These are phyloP conservation scores for Wickerhamiella vanderwaltii DNA, from an alignment of 805 yeast genomes.

Conservation along the genomic window DNA sequence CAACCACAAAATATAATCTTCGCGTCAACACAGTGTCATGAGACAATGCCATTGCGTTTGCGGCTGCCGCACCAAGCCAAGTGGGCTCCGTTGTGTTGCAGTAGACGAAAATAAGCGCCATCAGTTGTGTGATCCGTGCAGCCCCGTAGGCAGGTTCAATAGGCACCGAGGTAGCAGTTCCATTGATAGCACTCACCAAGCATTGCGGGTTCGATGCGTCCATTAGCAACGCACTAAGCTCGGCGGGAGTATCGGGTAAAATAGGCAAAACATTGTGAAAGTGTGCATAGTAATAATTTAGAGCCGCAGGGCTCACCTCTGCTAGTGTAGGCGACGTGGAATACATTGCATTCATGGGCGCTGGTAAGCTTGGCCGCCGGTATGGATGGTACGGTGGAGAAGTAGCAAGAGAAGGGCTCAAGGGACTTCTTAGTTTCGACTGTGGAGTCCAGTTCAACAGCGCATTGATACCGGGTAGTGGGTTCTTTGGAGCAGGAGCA, in stretches of 20 bases:
- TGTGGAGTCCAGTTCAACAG: slow-evolving; percentile 14
- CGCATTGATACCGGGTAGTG: slow-evolving; percentile 15
- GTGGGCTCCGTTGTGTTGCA: slow-evolving; percentile 24
- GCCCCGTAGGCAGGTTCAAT: slow-evolving; percentile 13
- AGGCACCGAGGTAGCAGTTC: slow-evolving; percentile 13
- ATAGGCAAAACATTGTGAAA: slow-evolving; percentile 32
- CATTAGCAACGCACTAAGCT: slow-evolving; percentile 24
- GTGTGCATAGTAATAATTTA: slow-evolving; percentile 29
- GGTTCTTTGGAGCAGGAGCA: slow-evolving; percentile 2
- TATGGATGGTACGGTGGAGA: slow-evolving; percentile 8
- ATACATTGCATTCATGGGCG: not conserved
- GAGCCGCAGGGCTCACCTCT: slow-evolving; percentile 20
- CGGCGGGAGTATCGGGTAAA: slow-evolving; percentile 27
- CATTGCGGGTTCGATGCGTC: slow-evolving; percentile 1
- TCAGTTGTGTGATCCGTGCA: slow-evolving; percentile 24
- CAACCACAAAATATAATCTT: slow-evolving; percentile 6
- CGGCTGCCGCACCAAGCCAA: slow-evolving; percentile 31
- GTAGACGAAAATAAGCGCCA: slow-evolving; percentile 27
- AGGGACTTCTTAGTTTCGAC: slow-evolving; percentile 1
- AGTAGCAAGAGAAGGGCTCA: slow-evolving; percentile 2
- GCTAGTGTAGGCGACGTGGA: not conserved
- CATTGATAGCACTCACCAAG: slow-evolving; percentile 23
- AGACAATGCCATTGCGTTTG: slow-evolving; percentile 17
- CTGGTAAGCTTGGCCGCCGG: slow-evolving; percentile 7
- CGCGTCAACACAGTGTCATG: slow-evolving; percentile 7